Base-by-base conservation (phyloP, 2,329 filamentous ascomycete genomes). In the Drechslerella dactyloides region DNA sequence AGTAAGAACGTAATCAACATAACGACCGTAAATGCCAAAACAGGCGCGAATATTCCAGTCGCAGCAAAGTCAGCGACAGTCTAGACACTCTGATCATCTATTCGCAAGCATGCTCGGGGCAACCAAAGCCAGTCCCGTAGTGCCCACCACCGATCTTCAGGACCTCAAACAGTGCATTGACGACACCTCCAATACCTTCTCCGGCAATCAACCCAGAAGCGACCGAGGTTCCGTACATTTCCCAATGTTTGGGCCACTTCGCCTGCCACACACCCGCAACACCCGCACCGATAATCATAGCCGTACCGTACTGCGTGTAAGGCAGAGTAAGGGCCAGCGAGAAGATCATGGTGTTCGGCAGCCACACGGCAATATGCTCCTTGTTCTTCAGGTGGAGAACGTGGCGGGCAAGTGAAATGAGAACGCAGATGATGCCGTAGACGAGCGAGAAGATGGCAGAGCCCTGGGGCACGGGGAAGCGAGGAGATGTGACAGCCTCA, bases 381-480 rank as follows among this genome's bases (percentile, higher is more conserved):
- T 72, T 72, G 19, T 60, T 60, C 60, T 72, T 72, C 6, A 56
- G 53, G 68, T 85, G n/a, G 74, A 85, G 83, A 73, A 82, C 83
- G 78, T 83, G 84, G 78, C 86, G 84, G 52, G 84, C 81, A 74
- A 86, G 74, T 33, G 86, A 54, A 37, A 85, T 83, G 79, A 85
- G 83, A 33, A 79, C 62, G 37, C 69, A 73, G 62, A 73, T 66
- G 58, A 66, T 68, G 23, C 69, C 69, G 48, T 54, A 73, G 46
- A 66, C 61, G 40, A 73, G 57, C 10, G 69, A 73, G 58, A 73
- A 73, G 58, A 73, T 73, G 21, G 69, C 69, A 30, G 69, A 73
- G 19, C 69, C 68, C 17, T 37, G 66, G n/a, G 73, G 73, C 24
- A 74, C 70, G n/a, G 72, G 69, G 50, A 74, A 74, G 21, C 44